These are phyloP conservation scores for Rhizodiscina lignyota DNA, from an alignment of 495 filamentous ascomycete genomes.

Conservation along the genomic window DNA sequence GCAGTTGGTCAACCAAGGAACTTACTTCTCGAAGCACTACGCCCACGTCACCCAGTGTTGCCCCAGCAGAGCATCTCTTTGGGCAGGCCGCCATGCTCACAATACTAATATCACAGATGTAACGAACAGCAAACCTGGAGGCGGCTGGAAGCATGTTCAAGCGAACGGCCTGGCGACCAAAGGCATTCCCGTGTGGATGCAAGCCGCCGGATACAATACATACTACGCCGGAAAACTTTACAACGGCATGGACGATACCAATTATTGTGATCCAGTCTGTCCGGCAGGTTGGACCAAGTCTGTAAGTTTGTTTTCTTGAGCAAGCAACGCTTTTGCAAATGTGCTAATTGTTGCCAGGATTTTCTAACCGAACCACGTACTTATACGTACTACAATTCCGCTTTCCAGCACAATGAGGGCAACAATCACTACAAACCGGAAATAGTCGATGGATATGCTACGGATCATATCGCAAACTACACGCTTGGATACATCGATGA, in stretches of 20 bases:
- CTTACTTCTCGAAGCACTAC: conserved; percentile 39
- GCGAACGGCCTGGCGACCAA: neutral
- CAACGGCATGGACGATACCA: conserved; percentile 3
- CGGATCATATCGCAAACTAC: neutral
- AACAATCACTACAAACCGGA: conserved; percentile 1
- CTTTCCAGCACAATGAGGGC: conserved; percentile 2
- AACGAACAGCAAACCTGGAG: neutral
- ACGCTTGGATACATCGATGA: conserved; percentile 1
- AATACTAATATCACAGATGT: conserved; percentile 1
- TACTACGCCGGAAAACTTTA: conserved; percentile 3
- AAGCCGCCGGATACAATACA: conserved; percentile 1
- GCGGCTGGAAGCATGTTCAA: conserved; percentile 1
- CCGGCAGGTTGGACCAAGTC: conserved; percentile 2
- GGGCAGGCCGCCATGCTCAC: conserved; percentile 7
- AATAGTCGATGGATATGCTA: neutral
- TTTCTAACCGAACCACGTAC: neutral
- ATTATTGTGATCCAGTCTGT: too few relatives aligned
- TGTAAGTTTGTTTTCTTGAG: conserved; percentile 1
- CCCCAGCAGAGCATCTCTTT: conserved; percentile 43
- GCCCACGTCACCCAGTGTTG: conserved; percentile 49
- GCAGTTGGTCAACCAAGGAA: too few relatives aligned
- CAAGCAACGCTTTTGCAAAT: neutral
- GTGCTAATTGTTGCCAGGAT: neutral
- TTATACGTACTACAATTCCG: conserved; percentile 2
- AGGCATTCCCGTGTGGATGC: conserved; percentile 2